Evolutionary conservation across 2,329 filamentous ascomycete genomes (phyloP).

Genomic region (Albifimbria verrucaria): DNA sequence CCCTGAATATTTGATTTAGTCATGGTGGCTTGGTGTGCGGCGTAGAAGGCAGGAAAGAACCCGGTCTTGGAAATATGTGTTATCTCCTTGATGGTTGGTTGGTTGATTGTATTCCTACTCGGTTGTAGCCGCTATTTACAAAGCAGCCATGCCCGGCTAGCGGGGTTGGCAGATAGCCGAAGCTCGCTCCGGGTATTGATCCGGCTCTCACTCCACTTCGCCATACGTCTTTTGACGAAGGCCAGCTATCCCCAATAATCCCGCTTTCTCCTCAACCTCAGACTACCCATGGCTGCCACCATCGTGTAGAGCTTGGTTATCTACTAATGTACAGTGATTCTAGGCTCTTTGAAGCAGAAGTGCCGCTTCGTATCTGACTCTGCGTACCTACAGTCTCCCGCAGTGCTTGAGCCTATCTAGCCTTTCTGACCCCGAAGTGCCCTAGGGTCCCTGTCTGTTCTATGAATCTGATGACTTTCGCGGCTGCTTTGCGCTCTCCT

Average conservation of each 20-base stretch:
- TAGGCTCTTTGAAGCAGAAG: neutral
- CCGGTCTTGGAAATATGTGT: slow-evolving; percentile 1
- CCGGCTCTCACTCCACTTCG: neutral
- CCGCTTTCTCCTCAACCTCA: neutral
- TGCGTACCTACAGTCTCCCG: neutral
- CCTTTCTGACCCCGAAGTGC: neutral
- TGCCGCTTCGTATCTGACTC: neutral
- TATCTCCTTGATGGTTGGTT: no score
- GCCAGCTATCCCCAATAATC: neutral
- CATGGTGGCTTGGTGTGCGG: slow-evolving; percentile 21
- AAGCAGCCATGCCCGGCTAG: neutral
- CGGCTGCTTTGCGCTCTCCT: slow-evolving; percentile 1
- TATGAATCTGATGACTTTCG: slow-evolving; percentile 2
- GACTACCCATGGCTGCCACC: neutral
- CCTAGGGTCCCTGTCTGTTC: neutral
- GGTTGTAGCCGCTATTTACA: neutral
- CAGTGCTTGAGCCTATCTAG: neutral
- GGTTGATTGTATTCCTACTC: neutral
- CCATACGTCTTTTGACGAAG: neutral
- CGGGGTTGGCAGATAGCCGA: neutral
- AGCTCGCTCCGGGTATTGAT: neutral
- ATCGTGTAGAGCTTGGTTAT: neutral
- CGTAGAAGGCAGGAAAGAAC: slow-evolving; percentile 1
- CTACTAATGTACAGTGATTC: neutral
- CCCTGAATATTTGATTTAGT: slow-evolving; percentile 23